Percentiles rank a stretch among this genome's conserved stretches.
These are phyloP conservation scores for Backusella macrospora DNA, from an alignment of 192 early-diverging fungal genomes.

Conservation along the genomic window DNA sequence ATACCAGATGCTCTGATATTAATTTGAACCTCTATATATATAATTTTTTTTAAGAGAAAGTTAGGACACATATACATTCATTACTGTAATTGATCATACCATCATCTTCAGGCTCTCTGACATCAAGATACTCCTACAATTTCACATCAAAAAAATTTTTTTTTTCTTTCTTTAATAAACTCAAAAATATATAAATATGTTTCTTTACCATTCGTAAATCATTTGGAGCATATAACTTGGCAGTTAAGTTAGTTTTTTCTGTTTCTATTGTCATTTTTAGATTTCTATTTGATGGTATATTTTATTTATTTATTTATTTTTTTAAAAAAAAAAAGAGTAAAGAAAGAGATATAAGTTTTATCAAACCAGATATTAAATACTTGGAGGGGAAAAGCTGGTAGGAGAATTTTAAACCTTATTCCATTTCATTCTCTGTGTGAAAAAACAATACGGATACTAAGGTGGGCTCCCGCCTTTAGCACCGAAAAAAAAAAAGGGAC, in stretches of 20 bases:
- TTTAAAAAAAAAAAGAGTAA: not conserved
- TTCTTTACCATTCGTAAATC: conserved; percentile 3
- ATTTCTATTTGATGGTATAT: not conserved
- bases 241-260: not conserved
- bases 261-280: not conserved
- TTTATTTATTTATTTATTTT: no score
- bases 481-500: not conserved
- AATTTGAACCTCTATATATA: conserved; percentile 36
- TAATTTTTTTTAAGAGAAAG: not conserved
- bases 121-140: not conserved
- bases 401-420: conserved; percentile 1
- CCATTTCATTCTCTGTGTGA: conserved; percentile 2
- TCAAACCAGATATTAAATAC: not conserved
- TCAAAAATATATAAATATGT: not conserved
- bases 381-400: not conserved
- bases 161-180: not conserved
- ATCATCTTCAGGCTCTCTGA: not conserved
- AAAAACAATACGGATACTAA: not conserved
- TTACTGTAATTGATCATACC: not conserved
- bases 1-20: conserved; percentile 47
- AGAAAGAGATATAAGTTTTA: not conserved
- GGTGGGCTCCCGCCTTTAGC: not conserved
- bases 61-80: not conserved
- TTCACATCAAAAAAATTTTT: not conserved
- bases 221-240: conserved; percentile 2